These are phyloP conservation scores for Penicillium riverlandense DNA, from an alignment of 495 filamentous ascomycete genomes.

Conservation along the genomic window DNA sequence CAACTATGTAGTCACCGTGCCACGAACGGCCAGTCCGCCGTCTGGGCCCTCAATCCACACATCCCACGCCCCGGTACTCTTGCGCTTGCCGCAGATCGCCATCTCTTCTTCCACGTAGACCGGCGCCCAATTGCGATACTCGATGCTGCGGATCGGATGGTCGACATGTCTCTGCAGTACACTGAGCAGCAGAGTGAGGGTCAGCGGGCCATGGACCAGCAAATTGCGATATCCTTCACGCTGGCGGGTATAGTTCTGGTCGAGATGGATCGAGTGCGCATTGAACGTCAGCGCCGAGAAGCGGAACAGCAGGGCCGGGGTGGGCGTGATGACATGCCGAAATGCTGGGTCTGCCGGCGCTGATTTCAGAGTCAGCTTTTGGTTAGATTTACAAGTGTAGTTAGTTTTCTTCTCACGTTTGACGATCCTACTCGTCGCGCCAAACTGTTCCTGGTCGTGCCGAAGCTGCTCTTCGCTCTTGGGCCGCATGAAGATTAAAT, in stretches of 20 bases:
- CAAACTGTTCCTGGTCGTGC: slow-evolving; percentile 21
- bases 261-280: slow-evolving; percentile 79
- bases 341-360: slow-evolving; percentile 45
- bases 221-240: slow-evolving; percentile 67
- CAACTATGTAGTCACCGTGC: slow-evolving; percentile 13
- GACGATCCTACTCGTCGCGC: slow-evolving; percentile 19
- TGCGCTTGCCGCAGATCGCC: slow-evolving; percentile 47
- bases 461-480: slow-evolving; percentile 27
- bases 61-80: slow-evolving; percentile 37
- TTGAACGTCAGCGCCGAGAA: slow-evolving; percentile 83
- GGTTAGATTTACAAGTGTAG: background rate
- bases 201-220: slow-evolving; percentile 81
- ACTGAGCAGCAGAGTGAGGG: slow-evolving; percentile 65
- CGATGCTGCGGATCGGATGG: slow-evolving; percentile 40
- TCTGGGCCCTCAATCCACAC: slow-evolving; percentile 60
- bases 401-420: slow-evolving; percentile 22
- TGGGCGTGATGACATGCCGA: slow-evolving; percentile 53
- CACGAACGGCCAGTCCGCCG: slow-evolving; percentile 57
- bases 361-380: slow-evolving; percentile 17
- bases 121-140: slow-evolving; percentile 79
- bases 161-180: slow-evolving; percentile 47
- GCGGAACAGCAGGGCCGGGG: slow-evolving; percentile 65
- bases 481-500: slow-evolving; percentile 55
- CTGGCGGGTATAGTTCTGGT: slow-evolving; percentile 57
- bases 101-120: slow-evolving; percentile 65